phyloP scores from a whole-genome alignment of 2,329 filamentous ascomycete genomes.

The Ceratocystis huliohia region DNA sequence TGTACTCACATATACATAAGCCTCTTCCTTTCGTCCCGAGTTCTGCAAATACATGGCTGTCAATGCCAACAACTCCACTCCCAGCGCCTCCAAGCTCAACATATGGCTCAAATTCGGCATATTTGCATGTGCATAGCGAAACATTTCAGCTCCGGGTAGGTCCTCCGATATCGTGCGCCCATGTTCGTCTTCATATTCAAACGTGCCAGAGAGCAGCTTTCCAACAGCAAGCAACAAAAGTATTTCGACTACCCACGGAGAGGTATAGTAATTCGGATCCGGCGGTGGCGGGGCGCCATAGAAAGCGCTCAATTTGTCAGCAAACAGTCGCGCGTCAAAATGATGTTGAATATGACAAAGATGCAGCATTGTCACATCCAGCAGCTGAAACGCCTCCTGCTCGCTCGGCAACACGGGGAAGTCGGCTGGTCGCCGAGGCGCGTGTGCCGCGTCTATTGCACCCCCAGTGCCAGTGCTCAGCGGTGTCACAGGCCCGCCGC shows the following conservation, averaged over 20 bases:
- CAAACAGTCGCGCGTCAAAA: conserved; percentile 23
- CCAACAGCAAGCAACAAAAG: conserved; percentile 19
- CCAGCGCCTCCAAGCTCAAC: conserved; percentile 25
- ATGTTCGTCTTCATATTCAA: conserved; percentile 17
- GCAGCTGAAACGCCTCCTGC: conserved; percentile 21
- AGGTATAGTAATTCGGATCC: conserved; percentile 17
- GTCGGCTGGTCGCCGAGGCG: neutral
- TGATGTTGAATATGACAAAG: conserved; percentile 25
- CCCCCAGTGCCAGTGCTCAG: neutral
- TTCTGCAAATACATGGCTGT: conserved; percentile 21
- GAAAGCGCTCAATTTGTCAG: conserved; percentile 15
- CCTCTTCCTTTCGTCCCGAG: conserved; percentile 20
- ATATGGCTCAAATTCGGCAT: conserved; percentile 25
- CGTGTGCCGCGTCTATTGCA: neutral
- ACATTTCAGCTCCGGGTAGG: conserved; percentile 19
- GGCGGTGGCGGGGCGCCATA: conserved; percentile 8
- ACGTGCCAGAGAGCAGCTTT: conserved; percentile 17
- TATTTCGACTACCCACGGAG: conserved; percentile 19
- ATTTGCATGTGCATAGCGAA: conserved; percentile 24
- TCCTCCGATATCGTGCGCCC: conserved; percentile 17
- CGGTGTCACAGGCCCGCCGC: conserved; percentile 14
- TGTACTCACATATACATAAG: conserved; percentile 20
- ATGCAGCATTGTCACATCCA: conserved; percentile 23
- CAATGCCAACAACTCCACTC: conserved; percentile 26
- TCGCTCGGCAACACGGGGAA: conserved; percentile 20